Base-by-base conservation (phyloP, 2,329 filamentous ascomycete genomes). In the Lasiodiplodia hormozganensis region DNA sequence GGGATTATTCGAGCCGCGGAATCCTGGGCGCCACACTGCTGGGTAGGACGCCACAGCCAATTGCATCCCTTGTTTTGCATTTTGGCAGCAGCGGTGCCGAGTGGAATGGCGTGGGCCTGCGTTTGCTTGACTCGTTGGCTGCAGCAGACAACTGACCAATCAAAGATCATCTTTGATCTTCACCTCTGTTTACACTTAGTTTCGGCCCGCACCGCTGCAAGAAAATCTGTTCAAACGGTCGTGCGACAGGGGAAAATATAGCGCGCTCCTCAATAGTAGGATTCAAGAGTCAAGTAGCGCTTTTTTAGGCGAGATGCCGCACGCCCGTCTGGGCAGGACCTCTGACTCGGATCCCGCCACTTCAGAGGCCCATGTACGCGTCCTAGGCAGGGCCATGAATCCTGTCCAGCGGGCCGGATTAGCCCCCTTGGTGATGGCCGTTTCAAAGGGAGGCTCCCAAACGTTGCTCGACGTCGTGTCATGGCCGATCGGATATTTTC, bases 391-490 rank as follows among this genome's bases (percentile, higher is more conserved):
- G 14, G 43, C 5, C 43, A 23, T 52, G 47, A 51, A 23, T 47
- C 43, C 43, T 47, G 43, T 47, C 43, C 43, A 47, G 43, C n/a
- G 43, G 43, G 43, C 43, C 21, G 51, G 51, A 28, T 53, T 53
- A 53, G 2, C 51, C 51, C 28, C 23, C 51, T 53, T 53, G 10
- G 51, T 25, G 51, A 53, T 28, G 51, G 51, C 4, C 23, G 51
- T 53, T 53, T 53, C 51, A 53, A 53, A 53, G 51, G 51, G 51
- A 53, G 51, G 8, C 23, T 53, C 51, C 23, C 23, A 28, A 53
- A 25, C 23, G 23, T 14, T 28, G 28, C 23, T 53, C 51, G 51
- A 53, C 51, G 51, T 28, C 51, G 51, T 53, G 21, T 18, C 25
- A 18, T 14, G 14, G 11, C 14, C 18, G 23, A 53, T 53, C 23